phyloP scores from a whole-genome alignment of 139 green algal genomes.

The Trebouxia sp. region DNA sequence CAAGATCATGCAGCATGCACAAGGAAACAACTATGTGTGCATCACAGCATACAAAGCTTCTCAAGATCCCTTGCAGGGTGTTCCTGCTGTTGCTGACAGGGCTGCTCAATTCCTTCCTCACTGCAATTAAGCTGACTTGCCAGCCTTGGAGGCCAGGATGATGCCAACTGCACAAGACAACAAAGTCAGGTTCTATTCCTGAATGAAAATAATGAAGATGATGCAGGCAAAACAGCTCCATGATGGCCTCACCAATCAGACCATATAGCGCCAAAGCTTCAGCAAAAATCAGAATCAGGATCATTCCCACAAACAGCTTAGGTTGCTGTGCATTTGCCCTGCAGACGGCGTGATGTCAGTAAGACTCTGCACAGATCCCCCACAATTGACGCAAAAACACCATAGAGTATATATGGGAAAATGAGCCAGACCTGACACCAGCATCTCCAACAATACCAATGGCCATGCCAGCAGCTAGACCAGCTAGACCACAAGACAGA shows the following conservation, averaged over 20 bases:
- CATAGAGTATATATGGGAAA: too few species aligned
- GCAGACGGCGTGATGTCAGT: too few species aligned
- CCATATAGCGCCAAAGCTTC: constrained; percentile 98
- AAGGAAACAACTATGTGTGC: too few species aligned
- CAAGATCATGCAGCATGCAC: too few species aligned
- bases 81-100: too few species aligned
- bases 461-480: constrained; percentile 96
- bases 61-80: too few species aligned
- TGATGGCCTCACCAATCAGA: constrained; percentile 82
- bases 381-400: too few species aligned
- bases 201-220: background rate
- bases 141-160: constrained; percentile 92
- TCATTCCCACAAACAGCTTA: constrained; percentile 99
- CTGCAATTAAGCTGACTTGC: constrained; percentile 36
- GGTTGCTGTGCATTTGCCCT: constrained; percentile 99
- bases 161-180: constrained; percentile 81
- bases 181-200: background rate
- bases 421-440: constrained; percentile 95
- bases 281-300: constrained; percentile 99
- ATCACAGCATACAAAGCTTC: too few species aligned
- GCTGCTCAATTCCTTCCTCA: too few species aligned
- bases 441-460: constrained; percentile 99
- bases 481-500: constrained; percentile 93
- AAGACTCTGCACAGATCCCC: too few species aligned
- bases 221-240: background rate